Conservation (phyloP, 78 protist genomes). For the Pelomyxa schiedti region DNA sequence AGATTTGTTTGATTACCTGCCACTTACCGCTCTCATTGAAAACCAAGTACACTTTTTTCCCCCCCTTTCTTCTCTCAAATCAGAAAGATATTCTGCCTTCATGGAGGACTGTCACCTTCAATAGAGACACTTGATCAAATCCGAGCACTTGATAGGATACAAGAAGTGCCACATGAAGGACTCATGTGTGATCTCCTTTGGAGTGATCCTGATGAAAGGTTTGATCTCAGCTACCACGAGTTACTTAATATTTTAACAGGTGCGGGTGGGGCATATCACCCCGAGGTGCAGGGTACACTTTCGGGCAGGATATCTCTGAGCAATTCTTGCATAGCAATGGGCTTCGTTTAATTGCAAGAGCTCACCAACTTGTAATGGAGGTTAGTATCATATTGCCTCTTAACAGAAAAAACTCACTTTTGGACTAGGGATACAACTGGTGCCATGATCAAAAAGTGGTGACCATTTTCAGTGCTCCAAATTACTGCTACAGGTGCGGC, state of each 20-base stretch:
- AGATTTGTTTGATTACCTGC: constrained; percentile 78
- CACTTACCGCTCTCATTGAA: constrained; percentile 81
- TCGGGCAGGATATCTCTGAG: constrained; percentile 80
- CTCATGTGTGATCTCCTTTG: constrained; percentile 87
- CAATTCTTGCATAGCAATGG: constrained; percentile 81
- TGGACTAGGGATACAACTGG: constrained; percentile 88
- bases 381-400: constrained; percentile 1
- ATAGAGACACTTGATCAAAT: constrained; percentile 74
- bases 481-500: constrained; percentile 97
- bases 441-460: constrained; percentile 82
- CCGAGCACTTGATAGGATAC: constrained; percentile 61
- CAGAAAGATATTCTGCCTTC: constrained; percentile 80
- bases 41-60: constrained; percentile 33
- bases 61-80: neutral
- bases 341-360: constrained; percentile 73
- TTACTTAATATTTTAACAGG: no score
- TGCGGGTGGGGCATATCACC: constrained; percentile 87
- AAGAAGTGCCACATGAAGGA: constrained; percentile 88
- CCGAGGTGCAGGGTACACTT: constrained; percentile 95
- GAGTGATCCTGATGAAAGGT: constrained; percentile 90
- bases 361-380: constrained; percentile 96
- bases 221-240: no score
- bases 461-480: constrained; percentile 98
- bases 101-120: constrained; percentile 92
- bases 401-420: neutral